Evolutionary conservation across 2,329 filamentous ascomycete genomes (phyloP), one percentile per base, ranked within the genome.

Genomic region (Nannizziopsis arthrosporioides): DNA sequence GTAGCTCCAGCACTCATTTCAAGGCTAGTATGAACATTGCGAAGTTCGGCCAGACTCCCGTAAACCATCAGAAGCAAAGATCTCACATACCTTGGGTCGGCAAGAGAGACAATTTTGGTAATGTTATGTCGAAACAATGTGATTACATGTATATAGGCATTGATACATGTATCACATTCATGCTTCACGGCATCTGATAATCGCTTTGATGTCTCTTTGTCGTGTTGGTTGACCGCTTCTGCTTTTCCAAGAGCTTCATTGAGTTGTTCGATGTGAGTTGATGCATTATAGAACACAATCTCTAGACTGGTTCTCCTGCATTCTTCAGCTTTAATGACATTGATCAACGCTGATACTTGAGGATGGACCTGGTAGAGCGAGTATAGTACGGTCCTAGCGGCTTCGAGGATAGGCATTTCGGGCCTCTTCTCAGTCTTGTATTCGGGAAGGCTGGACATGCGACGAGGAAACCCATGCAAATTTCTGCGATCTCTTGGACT

Each of bases 31-130:
- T 75, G 77, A 36, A 76, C 74, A 58, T 81, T 81, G 44, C 75
- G 73, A 51, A 78, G 66, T 59, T 81, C 78, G 40, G 77, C 63
- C 42, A 79, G 60, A 52, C 76, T 75, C 42, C 73, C 73, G 55
- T 77, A 78, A 32, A 80, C 70, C 53, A 77, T 71, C 32, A 79
- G 68, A 63, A 82, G 70, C 38, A 80, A 66, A 12, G 73, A 77
- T 19, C 78, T 74, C 44, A 81, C 64, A 53, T 79, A 75, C 49
- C 74, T 72, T 5, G 73, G 67, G 54, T 81, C 76, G 3, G 72
- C 71, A 42, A 74, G 70, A 41, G 72, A 65, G n/a, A 76, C 68
- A 31, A 78, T 73, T 49, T 74, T 75, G 40, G 64, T 61, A 18
- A 70, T 62, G 40, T 66, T 71, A 43, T 70, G 67, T 44, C 69